Evolutionary conservation across 352 stramenopile species (phyloP).

Genomic region (Phytophthora lateralis): DNA sequence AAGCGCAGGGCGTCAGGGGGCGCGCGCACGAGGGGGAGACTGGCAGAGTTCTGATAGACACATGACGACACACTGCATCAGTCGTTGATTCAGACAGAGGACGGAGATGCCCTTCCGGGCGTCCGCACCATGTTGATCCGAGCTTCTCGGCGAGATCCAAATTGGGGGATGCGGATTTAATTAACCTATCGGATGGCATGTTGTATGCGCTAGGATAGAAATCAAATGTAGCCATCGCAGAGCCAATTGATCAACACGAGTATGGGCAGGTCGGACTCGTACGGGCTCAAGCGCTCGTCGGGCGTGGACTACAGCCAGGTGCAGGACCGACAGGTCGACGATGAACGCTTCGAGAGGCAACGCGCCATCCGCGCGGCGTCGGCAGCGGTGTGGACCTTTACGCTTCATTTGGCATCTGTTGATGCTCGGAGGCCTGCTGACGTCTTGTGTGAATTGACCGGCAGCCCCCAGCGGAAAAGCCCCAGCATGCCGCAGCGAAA

Average conservation of each 20-base stretch:
- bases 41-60: slow-evolving; percentile 56
- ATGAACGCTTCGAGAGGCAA: slow-evolving; percentile 83
- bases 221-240: slow-evolving; percentile 18
- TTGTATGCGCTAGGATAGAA: slow-evolving; percentile 11
- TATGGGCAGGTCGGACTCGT: slow-evolving; percentile 53
- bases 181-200: slow-evolving; percentile 6
- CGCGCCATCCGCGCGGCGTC: slow-evolving; percentile 51
- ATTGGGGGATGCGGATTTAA: slow-evolving; percentile 11
- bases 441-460: not conserved
- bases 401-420: not conserved
- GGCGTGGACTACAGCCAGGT: slow-evolving; percentile 87
- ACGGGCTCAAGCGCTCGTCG: slow-evolving; percentile 77
- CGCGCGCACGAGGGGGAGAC: slow-evolving; percentile 82
- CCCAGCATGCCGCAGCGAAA: slow-evolving; percentile 14
- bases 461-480: slow-evolving; percentile 30
- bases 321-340: slow-evolving; percentile 81
- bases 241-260: not conserved
- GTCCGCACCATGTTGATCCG: slow-evolving; percentile 27
- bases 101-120: not conserved
- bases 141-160: slow-evolving; percentile 27
- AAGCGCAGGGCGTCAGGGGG: slow-evolving; percentile 80
- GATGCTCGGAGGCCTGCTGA: not conserved
- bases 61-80: slow-evolving; percentile 5
- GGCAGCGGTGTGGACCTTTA: slow-evolving; percentile 31
- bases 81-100: not conserved